Percentiles rank a stretch among this genome's conserved stretches.
These are phyloP conservation scores for Dothideomycetidae sp. DNA, from an alignment of 2,329 filamentous ascomycete species.

Conservation along the genomic window DNA sequence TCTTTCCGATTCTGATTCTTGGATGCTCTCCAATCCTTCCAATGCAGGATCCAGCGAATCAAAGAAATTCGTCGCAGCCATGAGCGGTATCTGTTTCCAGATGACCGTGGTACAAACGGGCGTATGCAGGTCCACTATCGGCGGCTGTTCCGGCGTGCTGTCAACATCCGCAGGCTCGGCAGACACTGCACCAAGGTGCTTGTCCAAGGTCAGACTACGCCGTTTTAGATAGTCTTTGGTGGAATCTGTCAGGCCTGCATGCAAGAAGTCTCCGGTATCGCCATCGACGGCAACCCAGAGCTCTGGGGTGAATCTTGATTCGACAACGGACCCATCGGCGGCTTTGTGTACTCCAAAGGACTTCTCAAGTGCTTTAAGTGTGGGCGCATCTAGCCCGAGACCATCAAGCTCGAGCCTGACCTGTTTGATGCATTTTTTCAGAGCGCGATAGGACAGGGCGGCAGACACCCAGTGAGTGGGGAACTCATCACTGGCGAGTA, in stretches of 20 bases:
- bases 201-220: constrained; percentile 23
- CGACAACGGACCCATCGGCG: constrained; percentile 3
- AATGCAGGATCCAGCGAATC: constrained; percentile 59
- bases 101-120: constrained; percentile 1
- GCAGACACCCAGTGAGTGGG: constrained; percentile 56
- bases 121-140: constrained; percentile 2
- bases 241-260: constrained; percentile 51
- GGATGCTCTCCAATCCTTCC: constrained; percentile 51
- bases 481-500: constrained; percentile 57
- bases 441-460: constrained; percentile 68
- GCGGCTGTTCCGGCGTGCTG: constrained; percentile 2
- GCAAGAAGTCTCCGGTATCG: constrained; percentile 50
- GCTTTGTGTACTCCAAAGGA: constrained; percentile 19
- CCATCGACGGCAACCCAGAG: constrained; percentile 56
- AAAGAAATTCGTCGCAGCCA: constrained; percentile 70
- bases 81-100: constrained; percentile 58
- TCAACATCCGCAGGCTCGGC: constrained; percentile 15
- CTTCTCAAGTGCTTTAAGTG: constrained; percentile 49
- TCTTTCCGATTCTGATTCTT: constrained; percentile 48
- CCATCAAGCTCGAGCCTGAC: constrained; percentile 56
- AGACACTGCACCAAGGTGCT: not conserved
- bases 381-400: constrained; percentile 58
- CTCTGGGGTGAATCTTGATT: constrained; percentile 43
- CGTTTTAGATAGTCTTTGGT: constrained; percentile 51
- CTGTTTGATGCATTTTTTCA: constrained; percentile 81